phyloP scores from a whole-genome alignment of 108 stramenopile genomes.

The Aurantiochytrium sp. region DNA sequence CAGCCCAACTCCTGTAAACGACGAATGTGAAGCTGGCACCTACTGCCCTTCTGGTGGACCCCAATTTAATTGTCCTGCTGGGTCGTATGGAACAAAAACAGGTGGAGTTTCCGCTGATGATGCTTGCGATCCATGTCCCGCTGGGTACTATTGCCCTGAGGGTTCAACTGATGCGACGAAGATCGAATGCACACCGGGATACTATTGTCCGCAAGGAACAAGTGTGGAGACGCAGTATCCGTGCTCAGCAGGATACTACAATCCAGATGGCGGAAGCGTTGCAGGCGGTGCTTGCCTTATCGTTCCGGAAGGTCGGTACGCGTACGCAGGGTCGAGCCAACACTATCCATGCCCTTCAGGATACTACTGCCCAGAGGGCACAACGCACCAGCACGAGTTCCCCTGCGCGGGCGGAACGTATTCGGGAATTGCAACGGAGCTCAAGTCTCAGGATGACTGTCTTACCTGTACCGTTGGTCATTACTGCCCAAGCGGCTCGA shows the following conservation, averaged over 20 bases:
- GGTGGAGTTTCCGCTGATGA: background rate
- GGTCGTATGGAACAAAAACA: background rate
- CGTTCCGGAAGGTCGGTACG: constrained; percentile 25
- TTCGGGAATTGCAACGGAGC: constrained; percentile 13
- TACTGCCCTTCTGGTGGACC: background rate
- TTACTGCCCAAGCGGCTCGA: constrained; percentile 23
- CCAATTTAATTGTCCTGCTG: background rate
- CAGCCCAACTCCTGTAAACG: background rate
- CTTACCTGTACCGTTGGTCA: constrained; percentile 26
- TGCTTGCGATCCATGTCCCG: constrained; percentile 19
- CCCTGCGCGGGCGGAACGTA: constrained; percentile 45
- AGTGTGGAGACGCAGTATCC: background rate
- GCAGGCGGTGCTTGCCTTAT: constrained; percentile 22
- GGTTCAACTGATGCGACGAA: constrained; percentile 8
- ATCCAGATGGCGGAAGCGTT: constrained; percentile 12
- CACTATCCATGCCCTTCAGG: constrained; percentile 16
- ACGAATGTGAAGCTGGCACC: background rate
- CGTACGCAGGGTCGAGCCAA: background rate
- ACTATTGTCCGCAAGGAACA: constrained; percentile 41
- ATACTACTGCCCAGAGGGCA: background rate
- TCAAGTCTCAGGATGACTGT: constrained; percentile 23
- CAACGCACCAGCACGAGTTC: background rate
- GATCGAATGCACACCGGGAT: constrained; percentile 31
- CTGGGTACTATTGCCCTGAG: constrained; percentile 29
- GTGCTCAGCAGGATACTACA: constrained; percentile 35